These are phyloP conservation scores for Cyberlindnera maclurae DNA, from an alignment of 805 yeast genomes.

Conservation along the genomic window DNA sequence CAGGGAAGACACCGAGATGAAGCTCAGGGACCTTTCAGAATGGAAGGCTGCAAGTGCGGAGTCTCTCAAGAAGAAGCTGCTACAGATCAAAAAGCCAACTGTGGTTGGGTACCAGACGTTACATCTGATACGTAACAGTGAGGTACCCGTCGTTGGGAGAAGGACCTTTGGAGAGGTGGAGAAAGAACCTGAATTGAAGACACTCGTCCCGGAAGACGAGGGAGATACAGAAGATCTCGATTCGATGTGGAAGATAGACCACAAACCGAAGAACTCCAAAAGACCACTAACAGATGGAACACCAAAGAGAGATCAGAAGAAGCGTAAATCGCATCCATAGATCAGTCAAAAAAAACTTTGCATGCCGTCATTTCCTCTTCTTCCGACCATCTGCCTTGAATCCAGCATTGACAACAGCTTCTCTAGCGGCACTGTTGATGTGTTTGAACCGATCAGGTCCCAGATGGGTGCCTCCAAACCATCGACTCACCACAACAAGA, in stretches of 20 bases:
- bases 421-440: slow-evolving; percentile 82
- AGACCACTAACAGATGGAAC: slow-evolving; percentile 9
- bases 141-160: slow-evolving; percentile 21
- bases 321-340: slow-evolving; percentile 15
- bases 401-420: slow-evolving; percentile 65
- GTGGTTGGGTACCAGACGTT: slow-evolving; percentile 38
- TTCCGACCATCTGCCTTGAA: slow-evolving; percentile 27
- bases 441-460: slow-evolving; percentile 96
- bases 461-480: slow-evolving; percentile 88
- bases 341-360: no score
- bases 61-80: slow-evolving; percentile 21
- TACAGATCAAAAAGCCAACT: slow-evolving; percentile 23
- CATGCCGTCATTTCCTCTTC: slow-evolving; percentile 24
- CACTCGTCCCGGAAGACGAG: slow-evolving; percentile 3
- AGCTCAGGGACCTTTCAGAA: slow-evolving; percentile 35
- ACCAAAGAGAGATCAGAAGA: slow-evolving; percentile 13
- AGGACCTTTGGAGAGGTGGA: slow-evolving; percentile 23
- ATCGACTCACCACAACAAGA: slow-evolving; percentile 68
- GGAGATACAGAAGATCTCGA: slow-evolving; percentile 10
- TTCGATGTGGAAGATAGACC: slow-evolving; percentile 21
- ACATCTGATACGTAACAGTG: slow-evolving; percentile 19
- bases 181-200: slow-evolving; percentile 11
- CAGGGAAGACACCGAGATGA: slow-evolving; percentile 29
- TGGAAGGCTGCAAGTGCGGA: slow-evolving; percentile 24
- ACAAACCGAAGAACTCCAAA: slow-evolving; percentile 9